Conservation (phyloP, 345 rosid genomes). For the Populus alba region DNA sequence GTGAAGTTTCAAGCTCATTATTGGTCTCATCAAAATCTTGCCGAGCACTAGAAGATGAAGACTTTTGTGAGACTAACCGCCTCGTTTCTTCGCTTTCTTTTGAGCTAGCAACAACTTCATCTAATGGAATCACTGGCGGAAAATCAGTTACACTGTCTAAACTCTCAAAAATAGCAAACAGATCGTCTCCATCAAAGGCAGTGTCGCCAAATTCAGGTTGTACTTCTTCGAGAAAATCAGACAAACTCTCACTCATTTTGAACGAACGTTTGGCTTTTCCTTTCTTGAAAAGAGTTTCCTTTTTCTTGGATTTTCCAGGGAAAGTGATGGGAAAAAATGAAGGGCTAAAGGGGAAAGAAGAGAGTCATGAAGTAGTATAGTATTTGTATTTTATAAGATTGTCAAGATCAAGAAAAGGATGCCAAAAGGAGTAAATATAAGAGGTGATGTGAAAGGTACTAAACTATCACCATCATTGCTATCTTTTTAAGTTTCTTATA, state of each 20-base stretch:
- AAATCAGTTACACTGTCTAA: conserved; percentile 59
- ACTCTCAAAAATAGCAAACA: conserved; percentile 73
- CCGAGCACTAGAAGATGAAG: conserved; percentile 25
- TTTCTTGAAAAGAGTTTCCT: neutral
- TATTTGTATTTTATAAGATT: neutral
- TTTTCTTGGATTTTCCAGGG: conserved; percentile 10
- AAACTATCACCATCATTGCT: conserved; percentile 61
- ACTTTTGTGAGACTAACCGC: conserved; percentile 32
- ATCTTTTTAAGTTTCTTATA: neutral
- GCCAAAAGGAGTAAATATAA: conserved; percentile 42
- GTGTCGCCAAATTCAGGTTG: conserved; percentile 50
- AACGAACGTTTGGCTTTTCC: neutral
- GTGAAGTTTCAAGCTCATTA: conserved; percentile 38
- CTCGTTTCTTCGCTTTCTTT: conserved; percentile 17
- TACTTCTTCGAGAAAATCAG: conserved; percentile 48
- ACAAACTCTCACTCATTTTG: conserved; percentile 44
- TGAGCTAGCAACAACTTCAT: conserved; percentile 20
- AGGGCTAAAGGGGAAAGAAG: conserved; percentile 10
- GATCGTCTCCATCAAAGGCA: conserved; percentile 58
- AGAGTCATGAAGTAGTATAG: neutral
- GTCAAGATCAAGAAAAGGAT: conserved; percentile 29
- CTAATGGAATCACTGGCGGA: conserved; percentile 41
- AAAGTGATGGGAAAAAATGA: conserved; percentile 10
- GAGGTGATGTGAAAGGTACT: conserved; percentile 45
- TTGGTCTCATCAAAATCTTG: conserved; percentile 32